Percentiles rank a stretch among this genome's conserved stretches.
These are phyloP conservation scores for Pezicula carpinea DNA, from an alignment of 2,329 filamentous ascomycete species.

Conservation along the genomic window DNA sequence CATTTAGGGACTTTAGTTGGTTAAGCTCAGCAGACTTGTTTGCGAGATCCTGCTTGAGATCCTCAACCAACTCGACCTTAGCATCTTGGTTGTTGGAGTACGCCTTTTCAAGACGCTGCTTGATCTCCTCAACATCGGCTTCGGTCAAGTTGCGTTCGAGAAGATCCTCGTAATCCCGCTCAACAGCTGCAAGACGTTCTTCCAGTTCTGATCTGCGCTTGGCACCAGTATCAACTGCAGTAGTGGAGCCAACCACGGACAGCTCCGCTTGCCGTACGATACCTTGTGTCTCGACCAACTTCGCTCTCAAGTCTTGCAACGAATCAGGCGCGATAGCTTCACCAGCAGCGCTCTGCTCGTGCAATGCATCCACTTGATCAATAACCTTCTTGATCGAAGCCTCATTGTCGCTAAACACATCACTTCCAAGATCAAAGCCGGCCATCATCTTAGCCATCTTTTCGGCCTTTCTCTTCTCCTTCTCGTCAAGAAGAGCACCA, in stretches of 20 bases:
- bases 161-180: slow-evolving; percentile 80
- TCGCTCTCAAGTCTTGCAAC: slow-evolving; percentile 69
- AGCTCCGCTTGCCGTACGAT: slow-evolving; percentile 91
- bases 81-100: slow-evolving; percentile 72
- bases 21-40: slow-evolving; percentile 78
- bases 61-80: slow-evolving; percentile 68
- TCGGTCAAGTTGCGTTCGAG: slow-evolving; percentile 75
- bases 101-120: slow-evolving; percentile 70
- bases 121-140: slow-evolving; percentile 78
- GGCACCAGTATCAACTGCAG: slow-evolving; percentile 57
- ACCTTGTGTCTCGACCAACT: slow-evolving; percentile 83
- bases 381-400: slow-evolving; percentile 78
- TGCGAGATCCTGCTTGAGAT: slow-evolving; percentile 69
- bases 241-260: slow-evolving; percentile 66
- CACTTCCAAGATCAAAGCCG: slow-evolving; percentile 88
- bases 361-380: slow-evolving; percentile 72
- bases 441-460: slow-evolving; percentile 99
- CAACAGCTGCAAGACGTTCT: slow-evolving; percentile 65
- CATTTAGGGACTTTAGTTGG: slow-evolving; percentile 74
- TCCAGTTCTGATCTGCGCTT: slow-evolving; percentile 74
- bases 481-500: slow-evolving; percentile 84
- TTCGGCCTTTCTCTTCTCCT: slow-evolving; percentile 97
- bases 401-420: slow-evolving; percentile 93
- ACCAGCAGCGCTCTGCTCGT: slow-evolving; percentile 71
- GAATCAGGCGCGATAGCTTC: slow-evolving; percentile 79